Conservation (phyloP, 2,329 filamentous ascomycete species). For the Colletotrichum sp. region DNA sequence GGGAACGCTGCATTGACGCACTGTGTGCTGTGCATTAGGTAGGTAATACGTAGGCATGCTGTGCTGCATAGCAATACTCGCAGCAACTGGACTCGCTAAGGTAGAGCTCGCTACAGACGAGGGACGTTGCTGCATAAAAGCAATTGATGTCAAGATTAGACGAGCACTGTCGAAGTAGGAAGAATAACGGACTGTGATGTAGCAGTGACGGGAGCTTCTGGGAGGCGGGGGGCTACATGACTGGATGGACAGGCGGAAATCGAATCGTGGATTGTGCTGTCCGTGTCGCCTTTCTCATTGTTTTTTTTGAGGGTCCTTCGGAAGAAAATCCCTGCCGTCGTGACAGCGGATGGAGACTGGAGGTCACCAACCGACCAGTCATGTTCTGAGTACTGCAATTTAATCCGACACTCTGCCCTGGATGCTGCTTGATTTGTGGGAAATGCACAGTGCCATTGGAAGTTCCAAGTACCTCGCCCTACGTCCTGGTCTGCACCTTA, state of each 20-base stretch:
- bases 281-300: neutral
- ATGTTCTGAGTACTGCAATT: neutral
- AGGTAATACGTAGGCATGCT: neutral
- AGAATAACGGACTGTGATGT: neutral
- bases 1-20: neutral
- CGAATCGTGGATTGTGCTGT: neutral
- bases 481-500: neutral
- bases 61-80: neutral
- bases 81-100: neutral
- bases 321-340: constrained; percentile 8
- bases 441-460: neutral
- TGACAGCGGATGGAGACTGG: neutral
- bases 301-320: neutral
- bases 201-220: neutral
- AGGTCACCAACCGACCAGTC: neutral
- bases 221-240: neutral
- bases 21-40: neutral
- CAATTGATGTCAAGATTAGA: neutral
- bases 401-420: neutral
- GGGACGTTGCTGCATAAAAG: neutral
- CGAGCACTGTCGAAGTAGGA: constrained; percentile 9
- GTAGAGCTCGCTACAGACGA: neutral
- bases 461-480: neutral
- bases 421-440: neutral
- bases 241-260: neutral